Evolutionary conservation across 768 basidiomycete species (phyloP), one percentile per base, ranked within the genome.

Genomic region (Terana coerulea): DNA sequence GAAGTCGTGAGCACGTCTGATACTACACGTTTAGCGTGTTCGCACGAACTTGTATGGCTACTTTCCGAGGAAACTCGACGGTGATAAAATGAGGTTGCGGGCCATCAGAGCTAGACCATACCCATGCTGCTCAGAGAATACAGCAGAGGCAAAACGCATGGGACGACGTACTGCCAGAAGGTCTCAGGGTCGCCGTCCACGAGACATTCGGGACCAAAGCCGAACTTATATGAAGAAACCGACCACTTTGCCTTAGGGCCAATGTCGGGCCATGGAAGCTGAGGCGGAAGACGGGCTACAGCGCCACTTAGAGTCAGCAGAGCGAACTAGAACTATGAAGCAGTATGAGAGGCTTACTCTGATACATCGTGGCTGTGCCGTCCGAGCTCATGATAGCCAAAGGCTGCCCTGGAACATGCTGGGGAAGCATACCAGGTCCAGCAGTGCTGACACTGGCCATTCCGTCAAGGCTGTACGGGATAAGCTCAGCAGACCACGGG

Each of bases 1-100:
- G 15, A 15, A n/a, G n/a, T n/a, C n/a, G n/a, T n/a, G 17, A 21
- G 8, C 26, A 10, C 8, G 39, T 28, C 22, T n/a, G n/a, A n/a
- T n/a, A 45, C 22, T 37, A 35, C 21, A 40, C 15, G 22, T 11
- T 21, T 30, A 35, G 19, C 10, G 25, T 28, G 10, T 31, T 45
- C 29, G 4, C 47, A 35, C 26, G 42, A 70, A 92, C 95, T 70
- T 95, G 88, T 28, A 99, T 82, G 2, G 87, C 82, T 21, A 97
- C 86, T 65, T 92, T 90, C 36, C 87, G 81, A 19, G 92, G 85
- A 67, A 99, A 99, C 64, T 95, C 89, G 44, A 97, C 75, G 0
- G 94, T 95, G 61, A 98, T 90, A 56, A 89, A 89, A 70, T 99
- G 95, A 2, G 97, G 97, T 61, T 98, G 97, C 1, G 95, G 92